Base-by-base conservation (phyloP, 129 eudicot species). In the Flaveria robusta region DNA sequence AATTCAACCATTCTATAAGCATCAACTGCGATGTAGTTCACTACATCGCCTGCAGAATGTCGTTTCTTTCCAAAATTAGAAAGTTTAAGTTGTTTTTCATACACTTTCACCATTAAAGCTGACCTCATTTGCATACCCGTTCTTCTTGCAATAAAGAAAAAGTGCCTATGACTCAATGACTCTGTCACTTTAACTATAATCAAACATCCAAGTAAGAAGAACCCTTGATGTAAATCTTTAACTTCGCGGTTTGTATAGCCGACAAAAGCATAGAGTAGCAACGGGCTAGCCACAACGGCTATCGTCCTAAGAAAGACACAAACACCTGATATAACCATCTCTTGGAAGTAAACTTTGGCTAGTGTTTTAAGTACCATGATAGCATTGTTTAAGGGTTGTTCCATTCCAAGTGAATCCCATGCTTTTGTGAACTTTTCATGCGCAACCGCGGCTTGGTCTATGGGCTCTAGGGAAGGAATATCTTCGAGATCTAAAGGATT, bases 1-100 rank as follows among this genome's bases (percentile, higher is more conserved):
- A 89, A 87, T 4, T 89, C 97, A 16, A 93, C 93, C 93, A 92
- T 89, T 55, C 97, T 66, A 31, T 92, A 89, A 13, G 97, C 92
- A 82, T 92, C 96, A 49, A 92, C 83, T 0, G 88, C 89, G 14
- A 92, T 87, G 74, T 89, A 92, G 58, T 92, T 92, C 15, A 86
- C 91, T 20, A 92, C 76, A 71, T 92, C 96, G 0, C 96, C 91
- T 0, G 96, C 84, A 9, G 97, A 89, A 60, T 92, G 97, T 16
- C 87, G 72, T 59, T 18, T 81, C 60, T 81, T 86, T 66, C 93
- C 96, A 39, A 84, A 11, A 68, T 72, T 89, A 22, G 97, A 92
- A 60, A 92, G 88, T 62, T 79, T 89, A 12, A 89, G 89, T 75
- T 84, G 90, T 77, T 89, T 89, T 42, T 83, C 86, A 19, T 92